Evolutionary conservation across 2,329 filamentous ascomycete genomes (phyloP), one percentile per base, ranked within the genome.

Genomic region (Diaporthe sp.): DNA sequence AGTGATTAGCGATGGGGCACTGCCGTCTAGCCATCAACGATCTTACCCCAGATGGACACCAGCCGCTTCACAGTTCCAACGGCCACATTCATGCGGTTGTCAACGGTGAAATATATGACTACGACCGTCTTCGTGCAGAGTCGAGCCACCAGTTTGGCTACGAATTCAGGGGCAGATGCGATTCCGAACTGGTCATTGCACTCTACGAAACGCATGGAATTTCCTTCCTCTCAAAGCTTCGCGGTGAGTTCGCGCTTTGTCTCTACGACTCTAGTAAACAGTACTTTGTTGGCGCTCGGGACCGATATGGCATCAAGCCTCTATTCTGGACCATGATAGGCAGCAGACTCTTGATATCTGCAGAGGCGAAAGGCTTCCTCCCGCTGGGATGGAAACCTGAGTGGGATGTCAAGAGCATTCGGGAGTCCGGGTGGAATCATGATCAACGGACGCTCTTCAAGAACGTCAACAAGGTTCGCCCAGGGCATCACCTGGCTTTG

Each of bases 71-170:
- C 72, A 82, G 83, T 76, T 74, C 78, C 13, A 80, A 84, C 22
- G 80, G 81, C 28, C 77, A 77, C 1, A 83, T 91, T 25, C 89
- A 91, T 79, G 89, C 88, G 2, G 86, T 91, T n/a, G 88, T 91
- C 34, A 91, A 90, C 75, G 90, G 90, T 39, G 90, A 91, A 79
- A 84, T 92, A n/a, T 92, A 92, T 79, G 88, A 89, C 78, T 84
- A 87, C 75, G 87, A 90, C 67, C 78, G 81, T 15, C 83, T 89
- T 17, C 84, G 88, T 34, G 78, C 78, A 9, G 78, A 84, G 15
- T 80, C 87, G 28, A 74, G 79, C n/a, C 75, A 79, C 2, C 75
- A 83, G 2, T 82, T 82, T 67, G 79, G 80, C 13, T 89, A 89
- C 79, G 65, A 78, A 2, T 91, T 91, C 82, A 80, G 81, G 46